A percentile compares a stretch with the other conserved stretches of the same genome.
phyloP scores from a whole-genome alignment of 1,284 basidiomycete genomes.

The Trichosporon coremiiforme region DNA sequence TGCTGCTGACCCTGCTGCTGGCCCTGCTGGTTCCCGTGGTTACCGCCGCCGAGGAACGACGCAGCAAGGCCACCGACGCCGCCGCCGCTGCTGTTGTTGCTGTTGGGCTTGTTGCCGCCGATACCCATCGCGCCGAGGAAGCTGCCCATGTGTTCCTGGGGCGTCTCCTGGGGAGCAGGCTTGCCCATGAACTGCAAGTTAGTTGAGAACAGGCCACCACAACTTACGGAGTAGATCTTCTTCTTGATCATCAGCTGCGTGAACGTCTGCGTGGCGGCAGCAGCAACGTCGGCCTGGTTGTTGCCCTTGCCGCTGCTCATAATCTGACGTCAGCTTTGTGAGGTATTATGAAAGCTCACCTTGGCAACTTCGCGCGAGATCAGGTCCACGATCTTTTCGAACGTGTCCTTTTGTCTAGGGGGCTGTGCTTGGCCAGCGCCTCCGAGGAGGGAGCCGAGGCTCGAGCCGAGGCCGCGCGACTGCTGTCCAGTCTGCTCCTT shows the following conservation, averaged over 20 bases:
- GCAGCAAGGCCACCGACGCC: not conserved
- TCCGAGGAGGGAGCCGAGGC: not conserved
- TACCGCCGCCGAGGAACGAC: constrained; percentile 22
- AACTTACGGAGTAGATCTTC: constrained; percentile 23
- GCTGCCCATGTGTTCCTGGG: not conserved
- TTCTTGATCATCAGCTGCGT: constrained; percentile 28
- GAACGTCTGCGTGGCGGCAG: constrained; percentile 23
- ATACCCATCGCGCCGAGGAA: constrained; percentile 18
- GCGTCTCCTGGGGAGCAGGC: constrained; percentile 23
- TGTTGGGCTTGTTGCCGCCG: constrained; percentile 20
- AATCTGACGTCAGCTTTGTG: constrained; percentile 17
- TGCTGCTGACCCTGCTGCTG: too few species aligned
- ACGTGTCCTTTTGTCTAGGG: constrained; percentile 21
- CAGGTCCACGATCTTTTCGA: constrained; percentile 24
- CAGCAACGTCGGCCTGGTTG: constrained; percentile 24
- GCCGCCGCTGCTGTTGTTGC: not conserved
- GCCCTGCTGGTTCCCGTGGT: constrained; percentile 13
- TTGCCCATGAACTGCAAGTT: constrained; percentile 23
- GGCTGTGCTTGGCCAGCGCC: constrained; percentile 15
- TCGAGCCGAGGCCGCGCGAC: constrained; percentile 17
- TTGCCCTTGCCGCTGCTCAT: constrained; percentile 22
- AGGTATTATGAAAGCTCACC: not conserved
- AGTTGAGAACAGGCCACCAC: not conserved
- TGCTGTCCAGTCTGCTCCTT: not conserved
- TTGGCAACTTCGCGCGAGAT: constrained; percentile 23